Evolutionary conservation across 2,329 filamentous ascomycete genomes (phyloP).

Genomic region (Thielaviopsis populi): DNA sequence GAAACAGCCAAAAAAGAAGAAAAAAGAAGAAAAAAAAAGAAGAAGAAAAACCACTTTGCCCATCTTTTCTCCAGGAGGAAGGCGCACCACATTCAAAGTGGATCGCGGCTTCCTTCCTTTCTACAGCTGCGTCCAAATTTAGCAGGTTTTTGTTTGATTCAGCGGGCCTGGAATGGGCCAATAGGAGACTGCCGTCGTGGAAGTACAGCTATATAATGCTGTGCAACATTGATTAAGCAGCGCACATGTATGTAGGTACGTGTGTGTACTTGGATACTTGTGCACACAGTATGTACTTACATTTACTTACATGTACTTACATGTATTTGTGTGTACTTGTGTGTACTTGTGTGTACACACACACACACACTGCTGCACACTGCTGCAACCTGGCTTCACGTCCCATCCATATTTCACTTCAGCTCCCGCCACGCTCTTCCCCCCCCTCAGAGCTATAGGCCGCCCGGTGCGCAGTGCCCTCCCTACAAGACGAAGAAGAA

Average conservation of each 20-base stretch:
- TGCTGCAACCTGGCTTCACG: background rate
- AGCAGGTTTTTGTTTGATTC: background rate
- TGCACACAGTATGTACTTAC: no score
- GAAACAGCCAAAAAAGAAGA: no score
- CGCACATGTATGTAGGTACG: background rate
- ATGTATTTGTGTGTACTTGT: no score
- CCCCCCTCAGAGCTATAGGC: background rate
- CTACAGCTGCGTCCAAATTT: background rate
- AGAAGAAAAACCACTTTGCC: background rate
- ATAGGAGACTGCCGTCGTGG: background rate
- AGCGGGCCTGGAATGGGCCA: background rate
- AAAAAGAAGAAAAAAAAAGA: no score
- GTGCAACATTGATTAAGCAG: background rate
- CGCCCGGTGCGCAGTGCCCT: background rate
- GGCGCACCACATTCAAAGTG: background rate
- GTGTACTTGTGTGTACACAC: background rate
- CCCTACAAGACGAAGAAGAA: background rate
- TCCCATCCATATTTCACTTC: background rate
- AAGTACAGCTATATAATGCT: background rate
- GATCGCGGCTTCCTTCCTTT: background rate
- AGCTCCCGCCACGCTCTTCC: no score
- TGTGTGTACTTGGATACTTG: no score
- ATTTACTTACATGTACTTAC: no score
- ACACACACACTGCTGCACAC: background rate
- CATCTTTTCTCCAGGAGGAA: constrained; percentile 4